A percentile compares a stretch with the other conserved stretches of the same genome.
These are phyloP conservation scores for Blastocrithidia nonstop DNA, from an alignment of 208 protist genomes.

Conservation along the genomic window DNA sequence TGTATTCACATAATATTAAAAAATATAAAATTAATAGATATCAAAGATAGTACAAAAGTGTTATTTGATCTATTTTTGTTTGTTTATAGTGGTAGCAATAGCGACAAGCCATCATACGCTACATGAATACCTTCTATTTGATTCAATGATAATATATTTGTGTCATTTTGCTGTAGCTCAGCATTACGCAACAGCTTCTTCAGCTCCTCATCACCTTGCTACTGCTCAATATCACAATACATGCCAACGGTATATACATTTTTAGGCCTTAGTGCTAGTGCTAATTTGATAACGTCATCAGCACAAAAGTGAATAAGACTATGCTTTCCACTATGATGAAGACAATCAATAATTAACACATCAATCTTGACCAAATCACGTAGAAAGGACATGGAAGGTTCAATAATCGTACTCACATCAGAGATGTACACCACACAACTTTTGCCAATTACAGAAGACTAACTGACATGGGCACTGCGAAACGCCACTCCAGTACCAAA, in stretches of 20 bases:
- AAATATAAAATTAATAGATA: neutral
- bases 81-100: conserved; percentile 22
- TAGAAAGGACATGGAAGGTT: conserved; percentile 38
- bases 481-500: conserved; percentile 59
- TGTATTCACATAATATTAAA: neutral
- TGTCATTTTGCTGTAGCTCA: too few species aligned
- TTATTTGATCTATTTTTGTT: too few species aligned
- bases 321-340: conserved; percentile 24
- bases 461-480: conserved; percentile 14
- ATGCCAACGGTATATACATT: conserved; percentile 58
- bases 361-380: conserved; percentile 67
- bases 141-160: too few species aligned
- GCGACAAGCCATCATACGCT: conserved; percentile 59
- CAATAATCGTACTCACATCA: conserved; percentile 42
- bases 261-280: conserved; percentile 21
- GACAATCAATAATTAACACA: conserved; percentile 57
- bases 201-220: too few species aligned
- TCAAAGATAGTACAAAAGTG: too few species aligned
- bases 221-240: conserved; percentile 76
- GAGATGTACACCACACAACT: conserved; percentile 77
- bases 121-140: too few species aligned
- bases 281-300: conserved; percentile 44
- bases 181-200: conserved; percentile 32
- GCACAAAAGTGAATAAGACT: conserved; percentile 57
- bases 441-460: neutral